Evolutionary conservation across 148 eudicot species (phyloP), one percentile per base, ranked within the genome.

Genomic region (Simmondsia chinensis): DNA sequence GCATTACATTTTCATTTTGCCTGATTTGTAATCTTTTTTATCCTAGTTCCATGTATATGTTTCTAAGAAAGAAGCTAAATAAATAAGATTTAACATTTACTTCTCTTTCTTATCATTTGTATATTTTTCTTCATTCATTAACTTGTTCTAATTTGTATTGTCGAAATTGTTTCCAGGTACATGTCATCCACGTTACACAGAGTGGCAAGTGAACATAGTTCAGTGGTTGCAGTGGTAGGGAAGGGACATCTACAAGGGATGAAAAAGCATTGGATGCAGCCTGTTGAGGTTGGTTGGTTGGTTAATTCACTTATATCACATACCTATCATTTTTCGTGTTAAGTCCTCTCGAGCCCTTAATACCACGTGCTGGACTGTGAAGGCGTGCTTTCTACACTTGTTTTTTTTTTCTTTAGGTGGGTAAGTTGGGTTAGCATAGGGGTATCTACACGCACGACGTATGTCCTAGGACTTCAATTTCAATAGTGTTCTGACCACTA

Each of bases 191-290:
- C 68, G 19, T 68, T 91, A 56, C 64, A 76, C 18, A 71, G 39
- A 71, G 60, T 71, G 46, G 99, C 99, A 16, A 50, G 75, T 33
- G 85, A 75, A 72, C 86, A 79, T 63, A 72, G 68, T 46, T 82
- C 99, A 34, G 95, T 91, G 36, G 99, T 91, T 28, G 99, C 99
- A 20, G 99, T 91, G 59, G 95, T 91, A 21, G 99, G 99, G 34
- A 91, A 75, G 68, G 99, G 99, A 39, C 99, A 91, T 48, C 55
- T 91, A 43, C 86, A 73, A 47, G 99, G 99, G 38, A 85, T 91
- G 43, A 71, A 69, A 56, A 82, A 64, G 60, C 34, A 86, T 46
- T 91, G 99, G 99, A 59, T 67, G 43, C 85, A 85, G 33, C 89
- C 94, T 54, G 66, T 91, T 57, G 82, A 86, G 80, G 99, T 91